These are phyloP conservation scores for Curvularia eragrostidis DNA, from an alignment of 2,329 filamentous ascomycete genomes.

Conservation along the genomic window DNA sequence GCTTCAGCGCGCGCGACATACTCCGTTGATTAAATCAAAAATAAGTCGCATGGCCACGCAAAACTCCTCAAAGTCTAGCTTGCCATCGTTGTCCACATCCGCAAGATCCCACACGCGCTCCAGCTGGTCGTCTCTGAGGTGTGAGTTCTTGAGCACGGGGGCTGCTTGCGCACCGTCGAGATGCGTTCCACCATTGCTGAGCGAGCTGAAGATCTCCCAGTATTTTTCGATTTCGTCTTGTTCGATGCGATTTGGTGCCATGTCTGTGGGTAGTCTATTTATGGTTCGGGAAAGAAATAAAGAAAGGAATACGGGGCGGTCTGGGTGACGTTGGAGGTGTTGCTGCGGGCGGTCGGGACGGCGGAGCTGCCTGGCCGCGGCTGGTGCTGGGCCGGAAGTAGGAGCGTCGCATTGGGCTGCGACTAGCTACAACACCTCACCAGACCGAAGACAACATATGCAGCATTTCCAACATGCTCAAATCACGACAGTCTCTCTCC, in stretches of 20 bases:
- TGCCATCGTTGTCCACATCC: constrained; percentile 96
- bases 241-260: constrained; percentile 65
- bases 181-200: constrained; percentile 68
- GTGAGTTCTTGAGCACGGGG: constrained; percentile 74
- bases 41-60: constrained; percentile 98
- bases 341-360: constrained; percentile 20
- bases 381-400: constrained; percentile 9
- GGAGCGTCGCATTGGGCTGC: constrained; percentile 12
- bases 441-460: background rate
- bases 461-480: background rate
- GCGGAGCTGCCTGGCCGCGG: constrained; percentile 21
- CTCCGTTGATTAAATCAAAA: constrained; percentile 95
- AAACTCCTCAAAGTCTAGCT: constrained; percentile 98
- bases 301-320: constrained; percentile 4
- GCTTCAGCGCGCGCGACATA: constrained; percentile 50
- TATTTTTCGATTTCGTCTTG: constrained; percentile 79
- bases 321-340: constrained; percentile 6
- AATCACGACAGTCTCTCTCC: background rate
- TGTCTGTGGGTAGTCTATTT: constrained; percentile 17
- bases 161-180: constrained; percentile 74
- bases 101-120: constrained; percentile 97
- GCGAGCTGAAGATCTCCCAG: constrained; percentile 79
- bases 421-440: background rate
- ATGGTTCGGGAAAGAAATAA: background rate
- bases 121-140: constrained; percentile 80